Conservation (phyloP, 1,284 basidiomycete species). For the Apiotrichum siamense region DNA sequence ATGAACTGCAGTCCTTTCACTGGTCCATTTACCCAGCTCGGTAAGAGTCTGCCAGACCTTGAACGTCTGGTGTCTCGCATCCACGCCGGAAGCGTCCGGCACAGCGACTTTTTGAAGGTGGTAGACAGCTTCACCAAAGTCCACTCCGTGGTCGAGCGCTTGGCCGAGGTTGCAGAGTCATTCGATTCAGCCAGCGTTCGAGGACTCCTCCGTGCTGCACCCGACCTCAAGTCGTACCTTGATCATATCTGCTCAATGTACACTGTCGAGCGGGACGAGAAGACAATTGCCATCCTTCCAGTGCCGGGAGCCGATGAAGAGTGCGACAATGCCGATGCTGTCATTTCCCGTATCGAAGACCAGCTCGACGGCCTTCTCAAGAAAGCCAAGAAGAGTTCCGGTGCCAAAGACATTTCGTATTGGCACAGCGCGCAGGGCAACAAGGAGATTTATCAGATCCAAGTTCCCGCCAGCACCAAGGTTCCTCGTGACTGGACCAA, state of each 20-base stretch:
- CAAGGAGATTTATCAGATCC: slow-evolving; percentile 86
- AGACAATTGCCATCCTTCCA: slow-evolving; percentile 56
- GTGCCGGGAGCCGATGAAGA: slow-evolving; percentile 72
- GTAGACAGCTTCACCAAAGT: slow-evolving; percentile 68
- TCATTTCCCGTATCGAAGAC: slow-evolving; percentile 63
- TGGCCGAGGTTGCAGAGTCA: slow-evolving; percentile 60
- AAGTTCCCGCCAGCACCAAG: slow-evolving; percentile 59
- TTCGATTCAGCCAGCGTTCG: slow-evolving; percentile 72
- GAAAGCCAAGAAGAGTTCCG: slow-evolving; percentile 55
- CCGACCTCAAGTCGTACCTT: slow-evolving; percentile 60
- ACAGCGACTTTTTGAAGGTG: slow-evolving; percentile 78
- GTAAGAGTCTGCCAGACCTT: slow-evolving; percentile 79
- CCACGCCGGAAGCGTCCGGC: slow-evolving; percentile 80
- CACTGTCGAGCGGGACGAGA: slow-evolving; percentile 55
- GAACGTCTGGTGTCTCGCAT: slow-evolving; percentile 90
- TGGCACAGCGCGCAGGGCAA: slow-evolving; percentile 80
- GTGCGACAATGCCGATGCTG: slow-evolving; percentile 68
- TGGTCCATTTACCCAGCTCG: slow-evolving; percentile 63
- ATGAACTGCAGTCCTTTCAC: slow-evolving; percentile 71
- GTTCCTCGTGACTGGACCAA: slow-evolving; percentile 80
- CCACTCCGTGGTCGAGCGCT: slow-evolving; percentile 58
- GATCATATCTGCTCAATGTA: slow-evolving; percentile 70
- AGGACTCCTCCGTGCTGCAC: slow-evolving; percentile 69
- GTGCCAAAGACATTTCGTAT: slow-evolving; percentile 55
- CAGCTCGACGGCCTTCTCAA: slow-evolving; percentile 63